Evolutionary conservation across 116 monocot genomes (phyloP).

Genomic region (Posidonia oceanica): DNA sequence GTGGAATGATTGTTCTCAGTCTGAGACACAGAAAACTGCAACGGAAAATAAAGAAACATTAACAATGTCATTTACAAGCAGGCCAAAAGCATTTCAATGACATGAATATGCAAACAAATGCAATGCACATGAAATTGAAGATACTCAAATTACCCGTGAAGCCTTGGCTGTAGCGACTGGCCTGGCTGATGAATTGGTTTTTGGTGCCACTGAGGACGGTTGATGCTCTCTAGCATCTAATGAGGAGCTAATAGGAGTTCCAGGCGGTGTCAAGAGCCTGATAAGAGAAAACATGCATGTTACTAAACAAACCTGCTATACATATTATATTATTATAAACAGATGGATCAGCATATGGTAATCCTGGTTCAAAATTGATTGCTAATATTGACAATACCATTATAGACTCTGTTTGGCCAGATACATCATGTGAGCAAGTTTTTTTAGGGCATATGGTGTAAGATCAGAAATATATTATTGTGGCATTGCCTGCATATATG

Average conservation of each 20-base stretch:
- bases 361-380: background rate
- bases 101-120: background rate
- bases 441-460: too few relatives aligned
- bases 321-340: background rate
- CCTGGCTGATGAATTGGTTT: slow-evolving; percentile 19
- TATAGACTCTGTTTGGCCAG: background rate
- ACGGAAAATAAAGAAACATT: background rate
- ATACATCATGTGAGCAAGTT: too few relatives aligned
- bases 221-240: slow-evolving; percentile 30
- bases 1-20: slow-evolving; percentile 31
- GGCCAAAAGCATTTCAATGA: background rate
- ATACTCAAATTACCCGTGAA: slow-evolving; percentile 47
- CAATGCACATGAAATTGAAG: background rate
- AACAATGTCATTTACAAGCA: background rate
- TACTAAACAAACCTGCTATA: background rate
- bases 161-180: slow-evolving; percentile 46
- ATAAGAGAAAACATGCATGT: background rate
- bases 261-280: slow-evolving; percentile 91
- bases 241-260: slow-evolving; percentile 42
- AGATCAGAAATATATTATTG: too few relatives aligned
- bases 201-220: slow-evolving; percentile 21
- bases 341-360: too few relatives aligned
- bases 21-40: slow-evolving; percentile 55
- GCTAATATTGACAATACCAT: background rate
- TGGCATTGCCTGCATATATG: too few relatives aligned